A percentile compares a stretch with the other conserved stretches of the same genome.
phyloP scores from a whole-genome alignment of 139 green algal species.

The Closterium sp. region DNA sequence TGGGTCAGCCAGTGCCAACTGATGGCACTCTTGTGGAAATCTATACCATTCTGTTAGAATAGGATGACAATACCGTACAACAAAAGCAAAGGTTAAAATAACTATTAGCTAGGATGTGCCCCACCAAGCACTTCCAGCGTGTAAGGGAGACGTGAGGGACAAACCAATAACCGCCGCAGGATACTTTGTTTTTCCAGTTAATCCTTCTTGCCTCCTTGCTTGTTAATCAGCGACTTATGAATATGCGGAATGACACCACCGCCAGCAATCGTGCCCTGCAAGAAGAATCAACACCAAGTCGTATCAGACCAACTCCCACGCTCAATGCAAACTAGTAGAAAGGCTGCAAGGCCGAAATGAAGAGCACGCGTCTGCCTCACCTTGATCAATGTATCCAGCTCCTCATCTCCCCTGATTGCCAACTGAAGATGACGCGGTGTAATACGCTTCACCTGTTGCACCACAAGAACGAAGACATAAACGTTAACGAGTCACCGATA shows the following conservation, averaged over 20 bases:
- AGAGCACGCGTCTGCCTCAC: neutral
- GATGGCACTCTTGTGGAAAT: too few species aligned
- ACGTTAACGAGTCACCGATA: neutral
- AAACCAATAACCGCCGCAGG: too few species aligned
- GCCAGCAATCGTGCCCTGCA: constrained; percentile 92
- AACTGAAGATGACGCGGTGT: constrained; percentile 98
- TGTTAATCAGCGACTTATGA: constrained; percentile 83
- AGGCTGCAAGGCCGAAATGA: neutral
- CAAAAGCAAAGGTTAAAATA: too few species aligned
- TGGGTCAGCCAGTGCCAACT: too few species aligned
- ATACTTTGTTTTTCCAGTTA: constrained; percentile 1
- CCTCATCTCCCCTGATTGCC: constrained; percentile 97
- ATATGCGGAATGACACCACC: constrained; percentile 99
- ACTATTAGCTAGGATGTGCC: too few species aligned
- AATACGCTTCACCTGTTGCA: constrained; percentile 91
- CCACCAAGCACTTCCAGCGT: too few species aligned
- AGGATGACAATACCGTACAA: too few species aligned
- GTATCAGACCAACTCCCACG: too few species aligned
- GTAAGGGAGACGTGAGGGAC: too few species aligned
- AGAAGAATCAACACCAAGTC: constrained; percentile 43
- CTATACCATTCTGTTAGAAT: too few species aligned
- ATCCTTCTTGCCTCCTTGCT: constrained; percentile 48
- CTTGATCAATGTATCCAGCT: constrained; percentile 99
- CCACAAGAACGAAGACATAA: constrained; percentile 45
- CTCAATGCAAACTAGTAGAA: too few species aligned